phyloP scores from a whole-genome alignment of 345 rosid species.

The Hibiscus syriacus region DNA sequence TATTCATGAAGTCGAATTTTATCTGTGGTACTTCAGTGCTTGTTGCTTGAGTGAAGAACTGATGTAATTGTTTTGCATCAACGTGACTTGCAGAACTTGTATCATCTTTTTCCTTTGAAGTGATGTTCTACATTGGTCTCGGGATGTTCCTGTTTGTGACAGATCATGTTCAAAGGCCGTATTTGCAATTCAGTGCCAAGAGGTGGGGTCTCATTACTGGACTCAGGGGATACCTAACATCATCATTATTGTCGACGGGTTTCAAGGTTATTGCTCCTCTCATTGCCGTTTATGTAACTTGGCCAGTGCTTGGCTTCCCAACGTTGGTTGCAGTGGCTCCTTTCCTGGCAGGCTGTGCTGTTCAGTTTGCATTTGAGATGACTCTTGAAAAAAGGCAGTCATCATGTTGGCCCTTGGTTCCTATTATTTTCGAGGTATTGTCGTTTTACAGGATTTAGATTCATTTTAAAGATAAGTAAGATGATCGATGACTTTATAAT shows the following conservation, averaged over 20 bases:
- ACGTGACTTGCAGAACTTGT: conserved; percentile 45
- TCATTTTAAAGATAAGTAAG: conserved; percentile 8
- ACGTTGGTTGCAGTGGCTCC: conserved; percentile 66
- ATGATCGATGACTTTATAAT: conserved; percentile 6
- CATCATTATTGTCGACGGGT: conserved; percentile 61
- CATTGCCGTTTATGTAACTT: conserved; percentile 46
- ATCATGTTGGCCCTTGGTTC: conserved; percentile 82
- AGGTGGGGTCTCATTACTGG: conserved; percentile 93
- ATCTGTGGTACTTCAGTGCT: not conserved
- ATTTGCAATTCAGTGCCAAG: conserved; percentile 70
- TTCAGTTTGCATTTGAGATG: conserved; percentile 59
- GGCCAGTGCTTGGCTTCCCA: conserved; percentile 67
- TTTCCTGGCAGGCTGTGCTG: conserved; percentile 66
- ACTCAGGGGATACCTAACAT: conserved; percentile 58
- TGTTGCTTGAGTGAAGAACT: not conserved
- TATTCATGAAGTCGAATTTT: not conserved
- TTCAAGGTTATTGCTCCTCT: conserved; percentile 58
- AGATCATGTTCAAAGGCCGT: conserved; percentile 67
- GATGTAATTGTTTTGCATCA: not conserved
- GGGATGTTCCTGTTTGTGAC: conserved; percentile 55
- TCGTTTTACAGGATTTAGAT: not conserved
- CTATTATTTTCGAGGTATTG: conserved; percentile 81
- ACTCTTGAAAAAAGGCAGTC: conserved; percentile 45
- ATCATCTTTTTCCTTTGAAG: conserved; percentile 52
- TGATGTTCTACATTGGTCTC: conserved; percentile 65